These are phyloP conservation scores for Rosa multiflora DNA, from an alignment of 306 rosid genomes.

Conservation along the genomic window DNA sequence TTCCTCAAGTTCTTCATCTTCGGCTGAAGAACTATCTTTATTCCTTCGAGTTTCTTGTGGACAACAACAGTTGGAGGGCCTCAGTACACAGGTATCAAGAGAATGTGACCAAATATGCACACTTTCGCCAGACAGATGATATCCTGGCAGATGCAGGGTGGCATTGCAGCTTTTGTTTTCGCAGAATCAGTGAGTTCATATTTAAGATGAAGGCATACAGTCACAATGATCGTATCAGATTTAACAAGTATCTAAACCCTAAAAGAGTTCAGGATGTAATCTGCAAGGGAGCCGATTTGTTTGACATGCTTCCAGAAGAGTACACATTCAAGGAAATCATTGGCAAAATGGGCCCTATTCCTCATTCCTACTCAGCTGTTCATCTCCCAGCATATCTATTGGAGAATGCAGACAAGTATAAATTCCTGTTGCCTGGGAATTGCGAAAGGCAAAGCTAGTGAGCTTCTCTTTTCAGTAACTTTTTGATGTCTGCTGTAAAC, in stretches of 20 bases:
- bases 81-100: neutral
- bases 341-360: neutral
- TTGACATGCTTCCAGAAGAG: neutral
- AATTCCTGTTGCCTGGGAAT: neutral
- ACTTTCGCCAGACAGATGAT: neutral
- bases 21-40: neutral
- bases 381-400: neutral
- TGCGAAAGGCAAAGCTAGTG: neutral
- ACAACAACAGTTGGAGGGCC: neutral
- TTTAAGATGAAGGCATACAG: slow-evolving; percentile 2
- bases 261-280: slow-evolving; percentile 3
- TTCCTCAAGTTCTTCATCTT: neutral
- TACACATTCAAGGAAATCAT: neutral
- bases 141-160: neutral
- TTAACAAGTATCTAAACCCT: neutral
- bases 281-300: neutral
- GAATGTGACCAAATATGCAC: neutral
- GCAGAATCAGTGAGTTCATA: neutral
- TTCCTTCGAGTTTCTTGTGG: neutral
- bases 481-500: neutral
- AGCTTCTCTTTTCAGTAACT: too few relatives aligned
- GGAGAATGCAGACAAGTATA: neutral
- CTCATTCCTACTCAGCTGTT: slow-evolving; percentile 5
- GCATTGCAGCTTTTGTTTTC: slow-evolving; percentile 1
- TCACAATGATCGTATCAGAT: neutral